Percentiles rank a stretch among this genome's conserved stretches.
These are phyloP conservation scores for Talaromyces pinophilus DNA, from an alignment of 2,329 filamentous ascomycete species.

Conservation along the genomic window DNA sequence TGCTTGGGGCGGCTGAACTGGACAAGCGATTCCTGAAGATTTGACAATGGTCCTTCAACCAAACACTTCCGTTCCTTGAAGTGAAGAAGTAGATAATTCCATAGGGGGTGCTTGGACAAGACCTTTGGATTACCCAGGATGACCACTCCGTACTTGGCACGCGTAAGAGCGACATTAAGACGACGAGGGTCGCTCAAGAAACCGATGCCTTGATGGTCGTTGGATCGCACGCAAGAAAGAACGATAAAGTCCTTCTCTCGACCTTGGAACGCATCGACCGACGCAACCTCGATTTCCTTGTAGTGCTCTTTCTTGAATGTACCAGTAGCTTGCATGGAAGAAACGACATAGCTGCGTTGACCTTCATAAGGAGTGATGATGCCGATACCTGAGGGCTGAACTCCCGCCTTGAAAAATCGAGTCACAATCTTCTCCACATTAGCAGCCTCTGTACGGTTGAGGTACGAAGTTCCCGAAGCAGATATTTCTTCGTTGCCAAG, in stretches of 20 bases:
- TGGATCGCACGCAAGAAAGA: constrained; percentile 94
- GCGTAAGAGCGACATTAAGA: constrained; percentile 93
- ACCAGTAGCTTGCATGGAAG: constrained; percentile 97
- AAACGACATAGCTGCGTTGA: constrained; percentile 96
- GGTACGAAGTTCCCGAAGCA: constrained; percentile 93
- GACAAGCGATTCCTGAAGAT: constrained; percentile 90
- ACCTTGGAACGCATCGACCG: constrained; percentile 97
- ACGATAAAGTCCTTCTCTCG: constrained; percentile 99
- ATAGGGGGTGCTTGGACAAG: constrained; percentile 93
- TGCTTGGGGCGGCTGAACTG: constrained; percentile 95
- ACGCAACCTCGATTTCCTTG: constrained; percentile 97
- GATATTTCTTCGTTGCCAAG: constrained; percentile 97
- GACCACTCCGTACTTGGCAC: constrained; percentile 93
- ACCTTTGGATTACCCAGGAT: constrained; percentile 98
- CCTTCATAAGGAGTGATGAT: constrained; percentile 99
- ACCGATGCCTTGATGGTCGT: constrained; percentile 98
- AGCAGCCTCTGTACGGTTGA: constrained; percentile 94
- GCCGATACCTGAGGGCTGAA: constrained; percentile 90
- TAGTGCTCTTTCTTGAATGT: constrained; percentile 98
- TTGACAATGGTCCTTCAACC: constrained; percentile 91
- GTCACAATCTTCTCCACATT: constrained; percentile 99
- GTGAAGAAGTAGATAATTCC: constrained; percentile 92
- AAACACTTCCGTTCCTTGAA: constrained; percentile 97
- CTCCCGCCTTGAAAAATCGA: constrained; percentile 96
- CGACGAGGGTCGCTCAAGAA: constrained; percentile 97